phyloP scores from a whole-genome alignment of 345 rosid species.

The Pistacia integerrima region DNA sequence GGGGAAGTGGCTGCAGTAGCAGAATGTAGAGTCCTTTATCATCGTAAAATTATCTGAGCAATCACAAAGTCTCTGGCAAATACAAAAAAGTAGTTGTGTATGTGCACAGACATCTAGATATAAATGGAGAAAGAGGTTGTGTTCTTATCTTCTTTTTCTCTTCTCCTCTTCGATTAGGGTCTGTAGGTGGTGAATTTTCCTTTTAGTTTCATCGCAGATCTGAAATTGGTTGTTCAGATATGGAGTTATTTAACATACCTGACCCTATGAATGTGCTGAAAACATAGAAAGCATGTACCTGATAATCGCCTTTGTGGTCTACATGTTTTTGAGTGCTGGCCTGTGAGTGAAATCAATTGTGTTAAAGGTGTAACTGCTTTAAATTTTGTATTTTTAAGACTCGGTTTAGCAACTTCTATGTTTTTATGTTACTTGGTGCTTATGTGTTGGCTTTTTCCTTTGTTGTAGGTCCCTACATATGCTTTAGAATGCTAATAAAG shows the following conservation, averaged over 20 bases:
- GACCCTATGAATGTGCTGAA: neutral
- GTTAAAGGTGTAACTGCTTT: neutral
- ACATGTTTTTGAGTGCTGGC: neutral
- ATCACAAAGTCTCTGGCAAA: neutral
- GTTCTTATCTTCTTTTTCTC: neutral
- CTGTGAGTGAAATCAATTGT: neutral
- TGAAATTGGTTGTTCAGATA: neutral
- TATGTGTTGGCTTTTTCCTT: constrained; percentile 6
- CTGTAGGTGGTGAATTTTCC: neutral
- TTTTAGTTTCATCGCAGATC: neutral
- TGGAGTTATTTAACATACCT: neutral
- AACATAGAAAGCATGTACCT: neutral
- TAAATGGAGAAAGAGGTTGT: neutral
- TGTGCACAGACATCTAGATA: neutral
- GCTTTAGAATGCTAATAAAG: constrained; percentile 47
- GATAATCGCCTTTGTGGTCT: neutral
- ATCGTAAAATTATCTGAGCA: neutral
- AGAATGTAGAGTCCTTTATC: neutral
- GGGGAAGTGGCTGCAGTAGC: neutral
- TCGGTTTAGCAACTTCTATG: neutral
- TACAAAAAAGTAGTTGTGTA: too few species aligned
- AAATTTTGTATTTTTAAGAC: constrained; percentile 5
- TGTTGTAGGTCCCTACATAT: constrained; percentile 43
- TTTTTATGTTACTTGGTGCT: neutral
- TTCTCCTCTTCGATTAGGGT: neutral